phyloP scores from a whole-genome alignment of 192 early-diverging fungal species.

The Coemansia guatemalensis region DNA sequence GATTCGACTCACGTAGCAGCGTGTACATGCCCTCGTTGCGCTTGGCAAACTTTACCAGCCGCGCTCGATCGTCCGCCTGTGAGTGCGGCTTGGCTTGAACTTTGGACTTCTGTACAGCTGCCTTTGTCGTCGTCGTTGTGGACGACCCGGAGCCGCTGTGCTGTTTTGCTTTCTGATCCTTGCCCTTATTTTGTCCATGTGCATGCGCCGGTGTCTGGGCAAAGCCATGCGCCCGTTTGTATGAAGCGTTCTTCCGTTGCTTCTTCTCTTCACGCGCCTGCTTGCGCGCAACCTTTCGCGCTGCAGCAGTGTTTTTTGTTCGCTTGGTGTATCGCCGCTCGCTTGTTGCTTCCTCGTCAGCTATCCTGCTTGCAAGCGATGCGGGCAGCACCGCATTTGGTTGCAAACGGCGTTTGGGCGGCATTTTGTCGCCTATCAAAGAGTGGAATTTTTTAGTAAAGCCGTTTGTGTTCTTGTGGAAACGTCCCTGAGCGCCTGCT shows the following conservation, averaged over 20 bases:
- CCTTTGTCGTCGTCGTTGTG: not conserved
- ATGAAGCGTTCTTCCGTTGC: slow-evolving; percentile 37
- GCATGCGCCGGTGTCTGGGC: not conserved
- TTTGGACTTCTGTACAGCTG: slow-evolving; percentile 1
- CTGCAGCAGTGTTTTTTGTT: slow-evolving; percentile 27
- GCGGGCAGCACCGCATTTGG: slow-evolving; percentile 37
- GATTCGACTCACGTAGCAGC: slow-evolving; percentile 46
- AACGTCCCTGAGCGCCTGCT: not conserved
- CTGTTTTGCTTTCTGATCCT: not conserved
- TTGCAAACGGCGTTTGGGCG: slow-evolving; percentile 41
- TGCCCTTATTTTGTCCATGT: slow-evolving; percentile 3
- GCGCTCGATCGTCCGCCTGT: slow-evolving; percentile 35
- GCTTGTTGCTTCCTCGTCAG: slow-evolving; percentile 2
- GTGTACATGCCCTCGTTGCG: slow-evolving; percentile 54
- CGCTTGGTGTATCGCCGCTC: slow-evolving; percentile 41
- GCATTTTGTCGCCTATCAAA: slow-evolving; percentile 16
- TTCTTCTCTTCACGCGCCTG: slow-evolving; percentile 54
- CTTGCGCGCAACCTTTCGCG: slow-evolving; percentile 50
- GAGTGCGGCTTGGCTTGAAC: not conserved
- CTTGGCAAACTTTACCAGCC: slow-evolving; percentile 54
- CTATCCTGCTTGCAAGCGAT: slow-evolving; percentile 19
- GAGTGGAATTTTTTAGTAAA: not conserved
- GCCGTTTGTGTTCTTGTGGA: slow-evolving; percentile 1
- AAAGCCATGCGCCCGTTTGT: slow-evolving; percentile 25
- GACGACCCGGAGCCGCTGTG: not conserved